A percentile compares a stretch with the other conserved stretches of the same genome.
phyloP scores from a whole-genome alignment of 352 stramenopile genomes.

The Globisporangium yorkense region DNA sequence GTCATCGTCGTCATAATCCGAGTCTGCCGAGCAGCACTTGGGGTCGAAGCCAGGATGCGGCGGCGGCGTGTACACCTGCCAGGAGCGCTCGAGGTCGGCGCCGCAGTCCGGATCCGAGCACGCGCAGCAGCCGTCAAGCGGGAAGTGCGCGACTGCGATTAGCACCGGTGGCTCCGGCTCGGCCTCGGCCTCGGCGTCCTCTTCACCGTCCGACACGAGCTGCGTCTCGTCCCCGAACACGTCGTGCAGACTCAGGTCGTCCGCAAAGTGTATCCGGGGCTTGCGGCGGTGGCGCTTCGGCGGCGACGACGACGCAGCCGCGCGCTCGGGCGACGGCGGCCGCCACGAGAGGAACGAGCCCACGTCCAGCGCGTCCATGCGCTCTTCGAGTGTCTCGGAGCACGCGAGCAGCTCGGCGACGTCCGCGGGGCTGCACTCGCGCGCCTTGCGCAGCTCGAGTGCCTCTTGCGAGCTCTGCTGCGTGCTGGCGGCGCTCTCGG shows the following conservation, averaged over 20 bases:
- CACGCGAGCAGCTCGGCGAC: slow-evolving; percentile 10
- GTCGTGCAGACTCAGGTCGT: slow-evolving; percentile 4
- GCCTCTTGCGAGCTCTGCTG: slow-evolving; percentile 6
- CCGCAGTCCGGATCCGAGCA: slow-evolving; percentile 4
- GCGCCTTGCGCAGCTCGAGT: not conserved
- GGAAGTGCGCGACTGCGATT: slow-evolving; percentile 3
- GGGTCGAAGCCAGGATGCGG: slow-evolving; percentile 10
- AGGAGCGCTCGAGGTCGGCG: slow-evolving; percentile 5
- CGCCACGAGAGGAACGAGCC: slow-evolving; percentile 7
- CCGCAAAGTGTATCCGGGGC: slow-evolving; percentile 10
- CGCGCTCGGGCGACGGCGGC: not conserved
- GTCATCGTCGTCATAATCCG: slow-evolving; percentile 2
- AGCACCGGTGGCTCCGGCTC: not conserved
- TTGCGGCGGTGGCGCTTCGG: slow-evolving; percentile 4
- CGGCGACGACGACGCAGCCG: not conserved
- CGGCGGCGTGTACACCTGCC: slow-evolving; percentile 11
- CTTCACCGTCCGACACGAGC: not conserved
- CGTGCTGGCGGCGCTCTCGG: not conserved
- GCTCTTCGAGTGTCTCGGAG: slow-evolving; percentile 12
- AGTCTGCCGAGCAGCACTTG: slow-evolving; percentile 4
- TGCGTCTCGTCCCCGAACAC: slow-evolving; percentile 10
- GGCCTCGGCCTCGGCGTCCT: not conserved
- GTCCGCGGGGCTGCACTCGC: slow-evolving; percentile 8
- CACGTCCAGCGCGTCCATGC: slow-evolving; percentile 13
- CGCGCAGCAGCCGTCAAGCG: slow-evolving; percentile 6